phyloP scores from a whole-genome alignment of 179 eudicot species.

The Heliamphora pulchella region DNA sequence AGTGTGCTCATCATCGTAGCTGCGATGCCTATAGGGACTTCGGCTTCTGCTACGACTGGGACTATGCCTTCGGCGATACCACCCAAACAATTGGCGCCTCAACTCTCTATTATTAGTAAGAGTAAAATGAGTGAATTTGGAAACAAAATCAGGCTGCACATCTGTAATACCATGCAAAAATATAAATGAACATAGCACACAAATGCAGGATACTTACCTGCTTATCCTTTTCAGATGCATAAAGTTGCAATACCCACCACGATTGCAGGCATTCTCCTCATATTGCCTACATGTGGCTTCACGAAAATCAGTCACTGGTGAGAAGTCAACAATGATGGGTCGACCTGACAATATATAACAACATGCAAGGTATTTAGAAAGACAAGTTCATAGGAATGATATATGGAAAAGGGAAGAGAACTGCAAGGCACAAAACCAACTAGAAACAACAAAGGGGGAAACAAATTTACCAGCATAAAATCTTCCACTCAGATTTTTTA shows the following conservation, averaged over 20 bases:
- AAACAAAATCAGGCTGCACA: constrained; percentile 4
- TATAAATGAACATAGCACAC: background rate
- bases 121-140: background rate
- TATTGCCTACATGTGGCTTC: constrained; percentile 97
- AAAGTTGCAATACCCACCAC: constrained; percentile 93
- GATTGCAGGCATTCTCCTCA: constrained; percentile 85
- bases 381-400: background rate
- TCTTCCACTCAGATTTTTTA: constrained; percentile 70
- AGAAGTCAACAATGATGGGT: constrained; percentile 90
- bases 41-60: constrained; percentile 23
- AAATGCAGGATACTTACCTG: constrained; percentile 37
- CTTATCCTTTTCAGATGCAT: constrained; percentile 94
- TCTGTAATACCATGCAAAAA: background rate
- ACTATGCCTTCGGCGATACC: constrained; percentile 37
- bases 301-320: constrained; percentile 95
- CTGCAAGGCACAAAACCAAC: background rate
- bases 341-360: constrained; percentile 42
- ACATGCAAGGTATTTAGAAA: background rate
- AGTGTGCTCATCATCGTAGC: constrained; percentile 49
- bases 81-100: constrained; percentile 65
- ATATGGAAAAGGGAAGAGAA: background rate
- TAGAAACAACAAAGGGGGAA: background rate
- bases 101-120: constrained; percentile 40
- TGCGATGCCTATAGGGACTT: constrained; percentile 52
- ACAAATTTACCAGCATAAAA: constrained; percentile 62